A percentile compares a stretch with the other conserved stretches of the same genome.
phyloP scores from a whole-genome alignment of 139 green algal species.

The Volvox reticuliferus region DNA sequence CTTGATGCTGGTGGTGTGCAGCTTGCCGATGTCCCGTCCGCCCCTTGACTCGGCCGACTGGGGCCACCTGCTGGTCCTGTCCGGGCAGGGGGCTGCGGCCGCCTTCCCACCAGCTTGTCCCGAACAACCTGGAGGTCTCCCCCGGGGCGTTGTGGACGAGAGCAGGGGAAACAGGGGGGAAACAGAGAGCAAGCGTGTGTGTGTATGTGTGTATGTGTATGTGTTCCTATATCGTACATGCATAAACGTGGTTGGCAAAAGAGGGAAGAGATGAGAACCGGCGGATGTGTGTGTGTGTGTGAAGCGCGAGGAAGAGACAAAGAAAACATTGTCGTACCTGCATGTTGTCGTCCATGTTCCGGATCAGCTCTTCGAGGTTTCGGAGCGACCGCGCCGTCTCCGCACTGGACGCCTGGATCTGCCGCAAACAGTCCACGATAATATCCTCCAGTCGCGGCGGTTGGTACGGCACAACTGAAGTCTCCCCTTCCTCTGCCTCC shows the following conservation, averaged over 20 bases:
- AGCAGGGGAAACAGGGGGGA: not conserved
- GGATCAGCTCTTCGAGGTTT: conserved; percentile 39
- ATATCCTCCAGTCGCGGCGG: conserved; percentile 34
- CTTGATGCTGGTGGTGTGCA: not conserved
- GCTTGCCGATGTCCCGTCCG: not conserved
- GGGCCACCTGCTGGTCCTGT: no score
- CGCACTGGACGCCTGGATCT: conserved; percentile 35
- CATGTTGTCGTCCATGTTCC: conserved; percentile 55
- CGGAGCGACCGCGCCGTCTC: conserved; percentile 5
- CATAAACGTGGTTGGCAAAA: not conserved
- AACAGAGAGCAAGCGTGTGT: no score
- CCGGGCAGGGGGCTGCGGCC: not conserved
- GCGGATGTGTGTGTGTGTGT: not conserved
- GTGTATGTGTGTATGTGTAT: no score
- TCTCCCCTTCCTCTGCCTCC: not conserved
- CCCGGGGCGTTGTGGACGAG: not conserved
- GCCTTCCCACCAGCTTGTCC: conserved; percentile 10
- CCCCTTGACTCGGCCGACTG: no score
- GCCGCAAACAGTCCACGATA: conserved; percentile 32
- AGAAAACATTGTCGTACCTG: not conserved
- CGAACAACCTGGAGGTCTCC: not conserved
- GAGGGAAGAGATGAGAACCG: not conserved
- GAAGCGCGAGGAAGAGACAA: not conserved
- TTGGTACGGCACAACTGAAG: conserved; percentile 29
- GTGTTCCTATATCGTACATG: not conserved